Evolutionary conservation across 176 grass and related monocot species (phyloP), one percentile per base, ranked within the genome.

Genomic region (Carex myosuroides): DNA sequence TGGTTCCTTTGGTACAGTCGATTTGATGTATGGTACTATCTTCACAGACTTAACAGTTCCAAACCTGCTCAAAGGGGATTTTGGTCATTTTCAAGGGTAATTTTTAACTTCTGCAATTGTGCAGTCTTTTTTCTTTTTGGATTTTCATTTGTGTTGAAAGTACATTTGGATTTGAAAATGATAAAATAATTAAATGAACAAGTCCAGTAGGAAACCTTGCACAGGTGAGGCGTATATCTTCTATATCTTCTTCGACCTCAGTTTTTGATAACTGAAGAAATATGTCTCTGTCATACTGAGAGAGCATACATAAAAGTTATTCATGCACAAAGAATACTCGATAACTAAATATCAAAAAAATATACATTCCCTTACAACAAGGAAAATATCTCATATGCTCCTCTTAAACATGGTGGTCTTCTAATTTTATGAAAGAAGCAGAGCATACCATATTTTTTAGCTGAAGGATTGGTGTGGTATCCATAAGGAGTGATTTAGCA

Each of bases 141-240:
- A 84, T 79, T 66, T 26, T 72, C 37, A 42, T 21, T 81, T 81
- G 37, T 64, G 79, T 8, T 61, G 13, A 5, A 64, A 44, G 7
- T 81, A 66, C 55, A 52, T n/a, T 68, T 69, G 16, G 18, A 50
- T 52, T 68, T 82, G 69, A 52, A 37, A 44, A 86, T 86, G 33
- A 41, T 22, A 32, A 86, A 35, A 39, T 58, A 54, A 84, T 79
- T 3, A 64, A 55, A 78, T 84, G 64, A 50, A 87, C 5, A 82
- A 67, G 72, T 18, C 63, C 85, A 62, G 29, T 46, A 61, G 30
- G 32, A 29, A 61, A 99, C 97, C 97, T 92, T 57, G 83, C 85
- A 88, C 97, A 99, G 81, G 94, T 91, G 17, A 94, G n/a, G 9
- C 90, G 91, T 85, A 99, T 84, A 70, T 99, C 97, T 92, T 92